Evolutionary conservation across 116 monocot species (phyloP), one percentile per base, ranked within the genome.

Genomic region (Dioscorea cayenensis): DNA sequence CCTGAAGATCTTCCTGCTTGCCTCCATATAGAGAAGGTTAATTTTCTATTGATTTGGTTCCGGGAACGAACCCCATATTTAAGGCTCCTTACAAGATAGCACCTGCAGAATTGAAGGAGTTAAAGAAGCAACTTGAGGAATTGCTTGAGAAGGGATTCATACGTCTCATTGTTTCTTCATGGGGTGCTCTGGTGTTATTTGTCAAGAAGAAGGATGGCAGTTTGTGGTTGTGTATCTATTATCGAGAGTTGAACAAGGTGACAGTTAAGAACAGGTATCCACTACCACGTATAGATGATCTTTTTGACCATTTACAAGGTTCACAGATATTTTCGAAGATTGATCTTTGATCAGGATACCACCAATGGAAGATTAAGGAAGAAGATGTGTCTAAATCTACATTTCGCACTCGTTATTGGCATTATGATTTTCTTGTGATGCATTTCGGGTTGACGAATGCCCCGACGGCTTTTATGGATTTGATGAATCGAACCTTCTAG

Each of bases 341-440:
- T 49, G n/a, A 67, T 21, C 67, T 67, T 13, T 23, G 49, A 12
- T 25, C 27, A 0, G 25, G 23, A 3, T 51, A 68, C 6, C 68
- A 51, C 20, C 67, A 67, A 22, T 19, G 20, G 14, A 18, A 22
- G 38, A 32, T 51, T 25, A n/a, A 27, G 4, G 4, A 28, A 1
- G 49, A 51, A 2, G 22, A 68, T 11, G 25, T 68, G 2, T 19
- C 8, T 23, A 68, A 50, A 51, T 51, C 12, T 7, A 27, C 22
- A 1, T 68, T 68, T 28, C 21, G 17, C 2, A 66, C 36, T 38
- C 37, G 37, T 5, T 38, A 66, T 28, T 14, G 37, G 4, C 66
- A 66, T n/a, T 50, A 68, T 50, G 68, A 68, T 10, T 51, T 68
- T 51, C 7, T 67, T n/a, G 67, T 67, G 0, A 48, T 43, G 67